phyloP scores from a whole-genome alignment of 306 rosid species.

The Gillenia trifoliata region DNA sequence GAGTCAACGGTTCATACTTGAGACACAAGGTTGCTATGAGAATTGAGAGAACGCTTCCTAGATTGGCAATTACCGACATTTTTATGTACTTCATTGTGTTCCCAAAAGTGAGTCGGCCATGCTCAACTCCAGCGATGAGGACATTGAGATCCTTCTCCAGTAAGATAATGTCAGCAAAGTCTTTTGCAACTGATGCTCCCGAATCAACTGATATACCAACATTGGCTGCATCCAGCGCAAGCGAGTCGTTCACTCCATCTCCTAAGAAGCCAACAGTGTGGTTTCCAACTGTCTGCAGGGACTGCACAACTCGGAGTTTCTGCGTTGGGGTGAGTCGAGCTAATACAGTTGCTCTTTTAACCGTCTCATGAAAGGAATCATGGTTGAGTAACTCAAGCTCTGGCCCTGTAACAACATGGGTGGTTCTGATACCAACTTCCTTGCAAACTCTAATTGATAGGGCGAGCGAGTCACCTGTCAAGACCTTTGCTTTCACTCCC shows the following conservation, averaged over 20 bases:
- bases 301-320: conserved; percentile 73
- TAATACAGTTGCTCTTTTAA: conserved; percentile 62
- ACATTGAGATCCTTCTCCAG: conserved; percentile 85
- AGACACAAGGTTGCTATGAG: conserved; percentile 55
- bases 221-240: conserved; percentile 75
- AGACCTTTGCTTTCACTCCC: conserved; percentile 79
- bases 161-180: conserved; percentile 74
- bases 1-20: conserved; percentile 58
- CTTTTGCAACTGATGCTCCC: conserved; percentile 76
- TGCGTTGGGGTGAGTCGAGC: conserved; percentile 82
- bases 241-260: conserved; percentile 75
- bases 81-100: conserved; percentile 84
- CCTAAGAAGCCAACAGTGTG: conserved; percentile 76
- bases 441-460: conserved; percentile 62
- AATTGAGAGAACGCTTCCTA: conserved; percentile 69
- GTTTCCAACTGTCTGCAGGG: conserved; percentile 62
- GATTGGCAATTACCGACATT: conserved; percentile 74
- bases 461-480: conserved; percentile 76
- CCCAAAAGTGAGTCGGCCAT: conserved; percentile 68
- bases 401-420: conserved; percentile 71
- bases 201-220: conserved; percentile 86
- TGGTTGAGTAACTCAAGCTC: conserved; percentile 68
- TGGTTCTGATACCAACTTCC: conserved; percentile 76
- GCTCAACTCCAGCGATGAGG: conserved; percentile 77
- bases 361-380: conserved; percentile 63